Evolutionary conservation across 2,329 filamentous ascomycete genomes (phyloP).

Genomic region (Microcyclospora pomicola): DNA sequence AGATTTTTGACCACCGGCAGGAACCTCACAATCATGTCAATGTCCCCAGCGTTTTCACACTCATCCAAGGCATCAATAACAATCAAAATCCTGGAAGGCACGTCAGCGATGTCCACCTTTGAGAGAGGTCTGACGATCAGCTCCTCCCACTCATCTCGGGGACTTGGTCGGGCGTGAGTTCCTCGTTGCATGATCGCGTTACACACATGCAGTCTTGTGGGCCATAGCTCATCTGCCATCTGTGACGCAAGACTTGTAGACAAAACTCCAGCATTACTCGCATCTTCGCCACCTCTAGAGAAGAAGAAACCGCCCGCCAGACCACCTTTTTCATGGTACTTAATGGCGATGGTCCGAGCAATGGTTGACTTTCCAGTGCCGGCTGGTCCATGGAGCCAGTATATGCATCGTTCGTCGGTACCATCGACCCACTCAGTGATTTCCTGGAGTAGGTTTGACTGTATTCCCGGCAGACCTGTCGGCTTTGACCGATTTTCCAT

Average conservation of each 20-base stretch:
- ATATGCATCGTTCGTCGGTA: conserved; percentile 12
- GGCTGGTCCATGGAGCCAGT: conserved; percentile 21
- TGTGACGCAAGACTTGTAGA: conserved; percentile 8
- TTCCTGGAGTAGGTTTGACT: conserved; percentile 12
- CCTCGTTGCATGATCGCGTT: conserved; percentile 1
- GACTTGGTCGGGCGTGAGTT: neutral
- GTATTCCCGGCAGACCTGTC: conserved; percentile 13
- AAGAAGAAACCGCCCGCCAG: conserved; percentile 14
- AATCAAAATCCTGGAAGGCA: conserved; percentile 4
- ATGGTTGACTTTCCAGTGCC: conserved; percentile 24
- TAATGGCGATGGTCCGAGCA: conserved; percentile 16
- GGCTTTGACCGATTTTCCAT: too few species aligned
- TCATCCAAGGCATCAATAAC: conserved; percentile 23
- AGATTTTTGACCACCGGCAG: conserved; percentile 5
- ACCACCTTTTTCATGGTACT: conserved; percentile 1
- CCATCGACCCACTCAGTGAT: conserved; percentile 13
- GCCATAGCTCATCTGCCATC: conserved; percentile 1
- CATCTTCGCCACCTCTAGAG: conserved; percentile 5
- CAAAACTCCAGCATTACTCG: conserved; percentile 4
- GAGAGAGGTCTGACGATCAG: conserved; percentile 5
- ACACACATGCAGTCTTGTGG: neutral
- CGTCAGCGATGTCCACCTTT: neutral
- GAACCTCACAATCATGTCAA: conserved; percentile 7
- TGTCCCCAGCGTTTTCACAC: conserved; percentile 14
- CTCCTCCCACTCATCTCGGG: conserved; percentile 4